Conservation (phyloP, 148 eudicot species). For the Rhododendron ovatum region DNA sequence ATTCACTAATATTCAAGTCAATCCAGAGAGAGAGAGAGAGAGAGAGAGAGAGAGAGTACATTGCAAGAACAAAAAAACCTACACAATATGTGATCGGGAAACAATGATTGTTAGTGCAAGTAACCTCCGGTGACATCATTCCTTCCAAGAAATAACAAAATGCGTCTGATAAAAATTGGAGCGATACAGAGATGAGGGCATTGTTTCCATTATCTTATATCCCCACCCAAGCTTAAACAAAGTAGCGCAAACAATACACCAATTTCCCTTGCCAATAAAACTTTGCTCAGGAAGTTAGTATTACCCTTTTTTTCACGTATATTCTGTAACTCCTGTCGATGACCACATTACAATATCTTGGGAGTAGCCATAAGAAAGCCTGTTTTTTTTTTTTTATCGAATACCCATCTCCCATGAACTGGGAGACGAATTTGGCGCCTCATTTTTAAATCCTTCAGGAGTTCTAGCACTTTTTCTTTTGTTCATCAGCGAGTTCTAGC, state of each 20-base stretch:
- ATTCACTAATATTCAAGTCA: background rate
- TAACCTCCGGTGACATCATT: background rate
- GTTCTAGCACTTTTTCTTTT: background rate
- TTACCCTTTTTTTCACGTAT: too few species aligned
- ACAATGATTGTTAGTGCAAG: background rate
- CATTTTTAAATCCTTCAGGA: background rate
- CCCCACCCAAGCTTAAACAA: background rate
- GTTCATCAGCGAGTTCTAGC: background rate
- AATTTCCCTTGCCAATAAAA: background rate
- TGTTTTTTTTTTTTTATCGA: background rate
- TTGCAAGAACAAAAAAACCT: background rate
- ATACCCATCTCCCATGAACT: background rate
- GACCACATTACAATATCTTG: background rate
- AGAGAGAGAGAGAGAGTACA: background rate
- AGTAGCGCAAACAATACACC: background rate
- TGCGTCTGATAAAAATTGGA: background rate
- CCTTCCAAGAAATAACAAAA: background rate
- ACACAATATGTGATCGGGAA: background rate
- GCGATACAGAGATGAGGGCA: background rate
- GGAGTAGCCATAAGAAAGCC: background rate
- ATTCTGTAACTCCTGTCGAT: background rate
- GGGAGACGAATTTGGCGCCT: background rate
- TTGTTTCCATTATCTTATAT: background rate
- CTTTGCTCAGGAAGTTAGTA: background rate
- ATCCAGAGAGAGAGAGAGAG: background rate